Evolutionary conservation across 129 eudicot species (phyloP), one percentile per base, ranked within the genome.

Genomic region (Flaveria bidentis): DNA sequence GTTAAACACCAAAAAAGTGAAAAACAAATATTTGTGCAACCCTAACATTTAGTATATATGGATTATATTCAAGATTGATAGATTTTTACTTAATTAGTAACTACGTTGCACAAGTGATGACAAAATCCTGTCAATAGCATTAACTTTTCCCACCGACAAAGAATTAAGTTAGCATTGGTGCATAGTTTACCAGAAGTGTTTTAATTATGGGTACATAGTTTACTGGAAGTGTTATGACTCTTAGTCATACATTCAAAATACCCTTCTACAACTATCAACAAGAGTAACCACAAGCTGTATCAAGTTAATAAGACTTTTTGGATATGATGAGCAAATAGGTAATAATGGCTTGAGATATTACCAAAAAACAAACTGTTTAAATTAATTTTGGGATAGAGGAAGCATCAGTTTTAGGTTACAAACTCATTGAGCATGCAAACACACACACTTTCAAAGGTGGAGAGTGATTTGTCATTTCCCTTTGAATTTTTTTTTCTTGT

Each of bases 101-200:
- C 47, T 22, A 42, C 15, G 41, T 53, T 58, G 26, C 57, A 58
- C 56, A 41, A 39, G 33, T 74, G 30, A 58, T 28, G 15, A 23
- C 73, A 46, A 25, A 65, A 41, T 4, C 41, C 18, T 39, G 22
- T 66, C 16, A 15, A 20, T 4, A 76, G n/a, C 14, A 63, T 11
- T 63, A 75, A 30, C 28, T 26, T 17, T 47, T 45, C 51, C 61
- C 15, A 16, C 33, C 30, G 3, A 49, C 64, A 36, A 64, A 49
- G 49, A 28, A 47, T 25, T 15, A 25, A n/a, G 14, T 23, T 28
- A 50, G 47, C 4, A 6, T 12, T 15, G 0, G 73, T 11, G 22
- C 57, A n/a, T 26, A 26, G 60, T 60, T 73, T 45, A 58, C 23
- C 1, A 44, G 17, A 5, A 45, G 49, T 75, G 71, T 74, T 74